Conservation (phyloP, 1,284 basidiomycete genomes). For the Leccinum pallidistipes region DNA sequence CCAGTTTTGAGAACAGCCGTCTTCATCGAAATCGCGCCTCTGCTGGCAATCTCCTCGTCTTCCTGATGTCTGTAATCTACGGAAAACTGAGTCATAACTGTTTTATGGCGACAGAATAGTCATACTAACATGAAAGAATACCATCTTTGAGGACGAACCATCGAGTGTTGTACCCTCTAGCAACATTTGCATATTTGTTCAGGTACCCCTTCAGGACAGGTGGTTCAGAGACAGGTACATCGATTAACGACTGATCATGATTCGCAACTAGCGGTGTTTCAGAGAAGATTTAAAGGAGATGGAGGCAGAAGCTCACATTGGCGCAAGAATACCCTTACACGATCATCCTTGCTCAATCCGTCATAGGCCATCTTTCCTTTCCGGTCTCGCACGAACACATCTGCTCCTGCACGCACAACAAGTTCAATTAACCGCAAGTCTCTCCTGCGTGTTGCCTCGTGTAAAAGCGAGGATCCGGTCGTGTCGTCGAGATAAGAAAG, state of each 20-base stretch:
- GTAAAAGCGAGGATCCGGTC: conserved; percentile 79
- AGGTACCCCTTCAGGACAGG: conserved; percentile 78
- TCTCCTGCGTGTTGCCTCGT: conserved; percentile 84
- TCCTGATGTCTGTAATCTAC: conserved; percentile 91
- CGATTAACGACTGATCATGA: conserved; percentile 70
- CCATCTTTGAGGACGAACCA: conserved; percentile 96
- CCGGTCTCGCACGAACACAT: conserved; percentile 87
- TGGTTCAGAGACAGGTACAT: conserved; percentile 50
- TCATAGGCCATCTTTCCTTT: conserved; percentile 79
- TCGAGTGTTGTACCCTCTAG: conserved; percentile 86
- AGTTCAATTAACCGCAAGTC: conserved; percentile 85
- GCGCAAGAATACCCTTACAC: conserved; percentile 79
- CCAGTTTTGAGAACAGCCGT: conserved; percentile 63
- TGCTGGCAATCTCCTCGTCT: conserved; percentile 84
- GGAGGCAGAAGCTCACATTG: conserved; percentile 62
- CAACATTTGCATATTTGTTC: conserved; percentile 90
- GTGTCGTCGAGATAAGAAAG: conserved; percentile 74
- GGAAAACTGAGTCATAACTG: conserved; percentile 8
- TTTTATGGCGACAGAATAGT: not conserved
- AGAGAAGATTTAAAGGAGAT: not conserved
- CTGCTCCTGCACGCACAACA: conserved; percentile 82
- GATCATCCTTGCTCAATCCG: conserved; percentile 70
- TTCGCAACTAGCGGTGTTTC: conserved; percentile 60
- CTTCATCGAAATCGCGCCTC: conserved; percentile 90
- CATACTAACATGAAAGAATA: conserved; percentile 71